phyloP scores from a whole-genome alignment of 768 basidiomycete genomes.

The Atractiella rhizophila region DNA sequence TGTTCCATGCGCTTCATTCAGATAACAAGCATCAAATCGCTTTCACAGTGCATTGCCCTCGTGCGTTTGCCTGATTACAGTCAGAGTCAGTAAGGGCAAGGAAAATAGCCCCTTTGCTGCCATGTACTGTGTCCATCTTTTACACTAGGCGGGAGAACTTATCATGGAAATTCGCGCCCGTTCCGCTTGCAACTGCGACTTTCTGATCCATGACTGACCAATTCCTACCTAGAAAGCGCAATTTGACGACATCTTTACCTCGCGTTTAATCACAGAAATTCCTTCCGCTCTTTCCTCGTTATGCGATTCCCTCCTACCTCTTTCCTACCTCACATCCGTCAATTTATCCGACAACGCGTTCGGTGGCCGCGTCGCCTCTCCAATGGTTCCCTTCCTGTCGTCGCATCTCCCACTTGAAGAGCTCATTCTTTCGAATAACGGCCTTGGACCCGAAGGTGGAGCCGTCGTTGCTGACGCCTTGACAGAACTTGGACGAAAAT shows the following conservation, averaged over 20 bases:
- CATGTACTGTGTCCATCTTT: neutral
- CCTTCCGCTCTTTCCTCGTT: constrained; percentile 65
- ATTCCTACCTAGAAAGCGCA: constrained; percentile 44
- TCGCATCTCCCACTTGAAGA: constrained; percentile 51
- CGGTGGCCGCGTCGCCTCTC: constrained; percentile 78
- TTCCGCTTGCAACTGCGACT: neutral
- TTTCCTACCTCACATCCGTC: constrained; percentile 56
- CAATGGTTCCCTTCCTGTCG: constrained; percentile 61
- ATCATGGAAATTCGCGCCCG: neutral
- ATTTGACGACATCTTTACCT: constrained; percentile 93
- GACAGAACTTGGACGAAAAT: constrained; percentile 36
- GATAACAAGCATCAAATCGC: too few relatives aligned
- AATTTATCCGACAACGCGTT: constrained; percentile 91
- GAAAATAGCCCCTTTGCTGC: neutral
- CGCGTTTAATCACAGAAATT: constrained; percentile 83
- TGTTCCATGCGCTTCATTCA: too few relatives aligned
- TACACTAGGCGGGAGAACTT: neutral
- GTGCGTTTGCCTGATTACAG: neutral
- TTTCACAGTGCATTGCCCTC: neutral
- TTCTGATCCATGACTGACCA: too few relatives aligned
- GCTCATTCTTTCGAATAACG: constrained; percentile 86
- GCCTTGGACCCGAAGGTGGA: constrained; percentile 75
- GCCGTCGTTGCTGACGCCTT: constrained; percentile 61
- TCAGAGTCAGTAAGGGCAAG: neutral
- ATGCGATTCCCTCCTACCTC: constrained; percentile 60